Base-by-base conservation (phyloP, 2,329 filamentous ascomycete species). In the Sarocladium oryzae region DNA sequence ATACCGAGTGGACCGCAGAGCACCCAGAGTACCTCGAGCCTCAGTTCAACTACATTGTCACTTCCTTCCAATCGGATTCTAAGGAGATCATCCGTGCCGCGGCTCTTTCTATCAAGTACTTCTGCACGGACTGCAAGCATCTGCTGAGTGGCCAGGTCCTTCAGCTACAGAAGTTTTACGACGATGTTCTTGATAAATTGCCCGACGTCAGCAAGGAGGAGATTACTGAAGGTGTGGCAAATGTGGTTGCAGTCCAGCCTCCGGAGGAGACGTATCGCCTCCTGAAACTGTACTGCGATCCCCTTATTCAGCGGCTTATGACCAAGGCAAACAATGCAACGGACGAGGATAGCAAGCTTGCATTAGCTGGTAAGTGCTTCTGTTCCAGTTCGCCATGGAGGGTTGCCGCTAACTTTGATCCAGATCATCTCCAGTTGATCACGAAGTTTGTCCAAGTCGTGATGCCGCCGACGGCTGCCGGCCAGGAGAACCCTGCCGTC, bases 1-100 rank as follows among this genome's bases (percentile, higher is more conserved):
- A 99, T 65, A 99, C 95, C 0, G 92, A 97, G 67, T 99, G 93
- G 93, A 99, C 95, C 0, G 84, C 93, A 4, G 84, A 89, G 45
- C 93, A 99, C 62, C 89, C 92, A 0, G 89, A 96, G 53, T 95
- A 92, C 41, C 76, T 99, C 8, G 88, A 96, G 67, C 79, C 88
- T 8, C 93, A 99, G 68, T 88, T 99, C 64, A 90, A 89, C 61
- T 99, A 95, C 69, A 95, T 99, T 61, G 91, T 96, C 57, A 87
- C 85, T 4, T 93, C 91, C 0, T 99, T 99, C 70, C 81, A 89
- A 57, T 88, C 92, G 53, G 82, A 84, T 37, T 96, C 91, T 0
- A 88, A 86, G 61, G 95, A 99, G 63, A 91, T 99, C 51, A 81
- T 96, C 35, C 84, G 91, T 56, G 93, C 92, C 18, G 89, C 93